phyloP scores from a whole-genome alignment of 2,329 filamentous ascomycete genomes.

The Fusarium keratoplasticum region DNA sequence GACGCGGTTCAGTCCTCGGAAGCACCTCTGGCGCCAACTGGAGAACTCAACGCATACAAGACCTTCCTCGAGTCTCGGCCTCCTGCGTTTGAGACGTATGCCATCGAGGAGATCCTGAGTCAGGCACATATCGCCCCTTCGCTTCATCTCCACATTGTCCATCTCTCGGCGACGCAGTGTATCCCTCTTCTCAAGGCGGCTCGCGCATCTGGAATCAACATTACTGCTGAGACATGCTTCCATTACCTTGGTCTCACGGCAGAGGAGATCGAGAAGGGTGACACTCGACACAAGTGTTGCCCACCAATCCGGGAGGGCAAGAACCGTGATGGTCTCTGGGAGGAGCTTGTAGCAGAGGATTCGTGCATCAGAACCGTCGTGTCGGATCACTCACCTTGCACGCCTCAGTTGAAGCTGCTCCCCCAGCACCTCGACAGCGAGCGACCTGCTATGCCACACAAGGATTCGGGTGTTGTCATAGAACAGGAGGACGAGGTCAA shows the following conservation, averaged over 20 bases:
- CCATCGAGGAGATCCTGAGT: constrained; percentile 86
- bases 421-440: constrained; percentile 69
- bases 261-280: constrained; percentile 84
- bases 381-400: constrained; percentile 96
- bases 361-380: constrained; percentile 93
- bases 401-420: constrained; percentile 90
- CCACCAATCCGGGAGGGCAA: constrained; percentile 85
- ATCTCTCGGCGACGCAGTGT: constrained; percentile 88
- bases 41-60: constrained; percentile 80
- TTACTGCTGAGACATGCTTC: constrained; percentile 96
- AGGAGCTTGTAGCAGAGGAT: constrained; percentile 76
- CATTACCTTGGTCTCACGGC: constrained; percentile 90
- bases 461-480: constrained; percentile 66
- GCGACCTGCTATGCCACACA: constrained; percentile 56
- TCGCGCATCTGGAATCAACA: constrained; percentile 78
- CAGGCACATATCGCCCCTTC: constrained; percentile 83
- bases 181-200: constrained; percentile 85
- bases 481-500: constrained; percentile 50
- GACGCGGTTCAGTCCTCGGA: constrained; percentile 78
- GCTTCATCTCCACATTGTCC: constrained; percentile 91
- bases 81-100: constrained; percentile 89
- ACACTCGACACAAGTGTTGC: constrained; percentile 95
- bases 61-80: constrained; percentile 95
- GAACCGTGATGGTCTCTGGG: constrained; percentile 90
- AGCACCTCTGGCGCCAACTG: constrained; percentile 76